Evolutionary conservation across 2,329 filamentous ascomycete species (phyloP).

Genomic region (Penicillium palitans): DNA sequence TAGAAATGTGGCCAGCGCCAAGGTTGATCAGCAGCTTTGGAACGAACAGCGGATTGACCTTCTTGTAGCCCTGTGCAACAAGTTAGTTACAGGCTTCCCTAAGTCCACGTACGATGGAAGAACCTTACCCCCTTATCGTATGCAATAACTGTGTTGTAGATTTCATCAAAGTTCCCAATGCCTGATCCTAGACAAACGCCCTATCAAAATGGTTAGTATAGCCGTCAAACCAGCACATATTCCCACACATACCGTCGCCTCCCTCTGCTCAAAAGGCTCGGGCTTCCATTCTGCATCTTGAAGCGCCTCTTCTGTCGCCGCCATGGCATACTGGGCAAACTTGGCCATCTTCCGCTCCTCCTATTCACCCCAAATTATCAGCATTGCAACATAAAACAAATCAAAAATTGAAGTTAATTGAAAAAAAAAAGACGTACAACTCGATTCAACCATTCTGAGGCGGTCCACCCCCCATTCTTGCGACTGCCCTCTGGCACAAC

Average conservation of each 20-base stretch:
- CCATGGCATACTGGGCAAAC: slow-evolving; percentile 89
- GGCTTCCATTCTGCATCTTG: slow-evolving; percentile 77
- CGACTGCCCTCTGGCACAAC: slow-evolving; percentile 65
- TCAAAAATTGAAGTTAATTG: neutral
- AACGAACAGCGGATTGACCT: slow-evolving; percentile 90
- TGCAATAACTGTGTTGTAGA: slow-evolving; percentile 77
- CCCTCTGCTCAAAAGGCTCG: slow-evolving; percentile 59
- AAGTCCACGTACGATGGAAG: neutral
- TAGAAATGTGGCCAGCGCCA: slow-evolving; percentile 90
- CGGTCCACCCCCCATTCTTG: slow-evolving; percentile 46
- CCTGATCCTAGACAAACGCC: slow-evolving; percentile 93
- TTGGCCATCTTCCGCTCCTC: slow-evolving; percentile 78
- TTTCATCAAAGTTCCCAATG: slow-evolving; percentile 89
- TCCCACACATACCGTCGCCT: slow-evolving; percentile 61
- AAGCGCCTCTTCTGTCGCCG: slow-evolving; percentile 81
- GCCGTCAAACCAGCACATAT: neutral
- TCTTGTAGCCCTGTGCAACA: slow-evolving; percentile 72
- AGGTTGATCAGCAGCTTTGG: slow-evolving; percentile 92
- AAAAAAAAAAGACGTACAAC: slow-evolving; percentile 34
- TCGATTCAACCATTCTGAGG: slow-evolving; percentile 47
- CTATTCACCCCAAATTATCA: slow-evolving; percentile 34
- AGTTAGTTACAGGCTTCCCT: slow-evolving; percentile 11
- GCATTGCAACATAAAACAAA: neutral
- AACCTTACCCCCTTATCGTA: slow-evolving; percentile 68
- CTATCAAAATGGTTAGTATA: slow-evolving; percentile 34